Evolutionary conservation across 305 asterid species (phyloP).

Genomic region (Ilex paraguariensis): DNA sequence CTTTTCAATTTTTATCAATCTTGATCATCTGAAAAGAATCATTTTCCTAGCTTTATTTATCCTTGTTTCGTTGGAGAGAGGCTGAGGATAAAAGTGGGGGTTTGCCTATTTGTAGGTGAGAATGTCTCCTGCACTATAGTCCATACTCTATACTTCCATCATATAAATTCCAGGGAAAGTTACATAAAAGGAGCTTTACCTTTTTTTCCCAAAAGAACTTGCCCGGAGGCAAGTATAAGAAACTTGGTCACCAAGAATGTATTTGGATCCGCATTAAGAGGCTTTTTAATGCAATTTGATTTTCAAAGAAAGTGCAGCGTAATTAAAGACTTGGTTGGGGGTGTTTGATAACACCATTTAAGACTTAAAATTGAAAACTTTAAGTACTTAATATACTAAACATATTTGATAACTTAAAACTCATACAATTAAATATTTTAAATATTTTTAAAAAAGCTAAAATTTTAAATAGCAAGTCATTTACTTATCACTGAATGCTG

Average conservation of each 20-base stretch:
- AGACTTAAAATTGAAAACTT: no score
- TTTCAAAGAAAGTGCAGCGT: no score
- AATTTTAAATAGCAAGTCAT: no score
- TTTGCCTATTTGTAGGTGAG: slow-evolving; percentile 21
- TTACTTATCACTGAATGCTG: no score
- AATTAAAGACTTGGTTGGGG: no score
- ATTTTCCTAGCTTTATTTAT: slow-evolving; percentile 36
- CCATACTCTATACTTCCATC: not conserved
- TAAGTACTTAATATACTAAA: no score
- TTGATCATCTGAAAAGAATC: slow-evolving; percentile 63
- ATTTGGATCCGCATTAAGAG: no score
- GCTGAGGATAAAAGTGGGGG: slow-evolving; percentile 21
- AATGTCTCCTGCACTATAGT: slow-evolving; percentile 29
- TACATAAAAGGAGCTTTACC: slow-evolving; percentile 7
- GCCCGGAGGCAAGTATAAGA: not conserved
- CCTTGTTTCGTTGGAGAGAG: slow-evolving; percentile 35
- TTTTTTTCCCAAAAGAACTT: slow-evolving; percentile 7
- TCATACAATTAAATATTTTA: no score
- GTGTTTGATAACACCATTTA: no score
- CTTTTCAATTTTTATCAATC: slow-evolving; percentile 24
- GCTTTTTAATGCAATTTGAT: no score
- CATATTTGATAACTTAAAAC: no score
- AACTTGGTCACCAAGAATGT: not conserved
- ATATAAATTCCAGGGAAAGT: slow-evolving; percentile 14
- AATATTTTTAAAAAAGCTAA: no score